Conservation (phyloP, 2,329 filamentous ascomycete species). For the Juglanconis oblonga region DNA sequence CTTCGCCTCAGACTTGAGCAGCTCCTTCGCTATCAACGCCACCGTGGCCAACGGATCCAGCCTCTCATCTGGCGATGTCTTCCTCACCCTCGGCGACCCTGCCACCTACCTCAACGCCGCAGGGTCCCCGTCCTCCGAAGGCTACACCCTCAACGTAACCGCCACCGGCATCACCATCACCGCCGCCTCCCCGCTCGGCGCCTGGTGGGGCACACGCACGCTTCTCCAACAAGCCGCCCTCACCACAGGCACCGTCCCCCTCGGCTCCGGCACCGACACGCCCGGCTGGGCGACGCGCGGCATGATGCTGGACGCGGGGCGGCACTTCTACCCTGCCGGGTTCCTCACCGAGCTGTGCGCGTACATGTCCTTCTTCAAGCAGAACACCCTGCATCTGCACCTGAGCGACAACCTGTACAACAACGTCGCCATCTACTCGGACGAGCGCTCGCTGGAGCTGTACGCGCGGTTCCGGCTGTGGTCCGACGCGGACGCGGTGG, state of each 20-base stretch:
- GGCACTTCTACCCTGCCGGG: slow-evolving; percentile 53
- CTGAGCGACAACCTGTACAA: slow-evolving; percentile 55
- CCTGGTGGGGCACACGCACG: slow-evolving; percentile 57
- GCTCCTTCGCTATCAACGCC: slow-evolving; percentile 28
- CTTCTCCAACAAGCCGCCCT: slow-evolving; percentile 50
- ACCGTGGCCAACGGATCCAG: slow-evolving; percentile 24
- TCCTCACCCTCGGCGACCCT: slow-evolving; percentile 43
- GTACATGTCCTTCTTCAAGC: slow-evolving; percentile 60
- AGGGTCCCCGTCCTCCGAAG: slow-evolving; percentile 45
- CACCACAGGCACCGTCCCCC: slow-evolving; percentile 33
- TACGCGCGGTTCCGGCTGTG: slow-evolving; percentile 55
- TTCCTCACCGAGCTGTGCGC: slow-evolving; percentile 57
- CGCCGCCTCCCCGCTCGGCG: slow-evolving; percentile 52
- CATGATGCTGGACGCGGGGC: slow-evolving; percentile 49
- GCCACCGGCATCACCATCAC: slow-evolving; percentile 40
- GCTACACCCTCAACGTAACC: slow-evolving; percentile 43
- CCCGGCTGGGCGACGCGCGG: slow-evolving; percentile 51
- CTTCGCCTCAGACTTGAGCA: slow-evolving; percentile 37
- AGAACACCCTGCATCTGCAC: slow-evolving; percentile 58
- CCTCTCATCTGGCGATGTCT: slow-evolving; percentile 30
- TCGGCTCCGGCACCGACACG: slow-evolving; percentile 43
- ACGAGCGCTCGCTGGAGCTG: slow-evolving; percentile 44
- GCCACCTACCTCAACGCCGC: slow-evolving; percentile 41
- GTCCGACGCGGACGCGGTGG: slow-evolving; percentile 45
- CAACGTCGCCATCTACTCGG: slow-evolving; percentile 43